phyloP scores from a whole-genome alignment of 1,284 basidiomycete species.

The Ustilago sp. region DNA sequence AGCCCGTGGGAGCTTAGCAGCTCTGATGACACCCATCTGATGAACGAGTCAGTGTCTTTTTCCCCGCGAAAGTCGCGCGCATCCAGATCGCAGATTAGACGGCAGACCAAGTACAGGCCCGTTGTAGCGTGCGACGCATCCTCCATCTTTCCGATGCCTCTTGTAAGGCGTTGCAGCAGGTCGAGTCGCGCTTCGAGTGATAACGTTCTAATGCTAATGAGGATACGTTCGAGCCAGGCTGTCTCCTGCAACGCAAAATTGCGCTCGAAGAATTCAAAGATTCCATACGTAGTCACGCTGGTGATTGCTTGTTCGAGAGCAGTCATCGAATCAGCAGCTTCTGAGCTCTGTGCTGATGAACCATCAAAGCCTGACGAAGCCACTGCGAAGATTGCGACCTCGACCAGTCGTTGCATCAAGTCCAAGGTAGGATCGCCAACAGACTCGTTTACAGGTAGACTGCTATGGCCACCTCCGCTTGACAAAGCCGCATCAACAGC shows the following conservation, averaged over 20 bases:
- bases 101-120: conserved; percentile 13
- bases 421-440: not conserved
- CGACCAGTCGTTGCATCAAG: conserved; percentile 20
- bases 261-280: conserved; percentile 12
- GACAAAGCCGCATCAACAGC: conserved; percentile 13
- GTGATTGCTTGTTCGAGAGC: conserved; percentile 13
- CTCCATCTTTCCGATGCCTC: not conserved
- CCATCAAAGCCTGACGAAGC: not conserved
- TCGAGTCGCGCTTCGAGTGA: not conserved
- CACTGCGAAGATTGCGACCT: conserved; percentile 19
- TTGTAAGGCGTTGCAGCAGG: conserved; percentile 7
- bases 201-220: conserved; percentile 7
- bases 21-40: not conserved
- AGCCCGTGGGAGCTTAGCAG: conserved; percentile 7
- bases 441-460: not conserved
- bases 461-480: not conserved
- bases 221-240: not conserved
- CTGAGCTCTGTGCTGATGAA: not conserved
- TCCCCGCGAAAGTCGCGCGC: not conserved
- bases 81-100: conserved; percentile 8
- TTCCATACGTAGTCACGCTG: conserved; percentile 5
- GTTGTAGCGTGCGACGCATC: not conserved
- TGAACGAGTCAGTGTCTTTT: not conserved
- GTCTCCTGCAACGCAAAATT: not conserved
- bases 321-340: not conserved